Conservation (phyloP, 495 filamentous ascomycete genomes). For the Neurospora sublineolata region DNA sequence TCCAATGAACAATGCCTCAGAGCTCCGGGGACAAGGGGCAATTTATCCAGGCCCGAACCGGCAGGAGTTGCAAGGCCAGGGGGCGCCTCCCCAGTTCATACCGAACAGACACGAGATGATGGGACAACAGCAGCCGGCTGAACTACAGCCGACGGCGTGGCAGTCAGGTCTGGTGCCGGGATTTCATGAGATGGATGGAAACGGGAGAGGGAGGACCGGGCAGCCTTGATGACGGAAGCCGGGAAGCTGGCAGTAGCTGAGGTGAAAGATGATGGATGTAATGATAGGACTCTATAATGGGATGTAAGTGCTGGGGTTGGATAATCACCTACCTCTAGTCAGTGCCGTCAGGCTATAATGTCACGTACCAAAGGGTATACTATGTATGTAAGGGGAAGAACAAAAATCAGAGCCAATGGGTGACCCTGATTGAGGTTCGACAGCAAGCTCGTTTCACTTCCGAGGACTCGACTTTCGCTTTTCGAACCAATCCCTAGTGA, state of each 20-base stretch:
- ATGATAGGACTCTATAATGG: too few relatives aligned
- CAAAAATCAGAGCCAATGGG: too few relatives aligned
- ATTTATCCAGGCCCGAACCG: constrained; percentile 5
- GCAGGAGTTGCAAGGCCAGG: constrained; percentile 8
- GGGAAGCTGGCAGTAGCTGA: too few relatives aligned
- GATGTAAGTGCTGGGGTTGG: too few relatives aligned
- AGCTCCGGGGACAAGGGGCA: constrained; percentile 13
- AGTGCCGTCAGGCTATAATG: too few relatives aligned
- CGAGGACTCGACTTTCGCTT: not conserved
- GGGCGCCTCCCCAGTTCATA: not conserved
- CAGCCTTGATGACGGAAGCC: constrained; percentile 4
- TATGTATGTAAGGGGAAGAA: too few relatives aligned
- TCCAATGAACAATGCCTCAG: not conserved
- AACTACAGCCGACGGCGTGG: constrained; percentile 23
- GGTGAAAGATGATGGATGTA: not conserved
- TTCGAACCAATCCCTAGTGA: not conserved
- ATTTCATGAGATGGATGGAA: constrained; percentile 31
- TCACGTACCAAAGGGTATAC: too few relatives aligned
- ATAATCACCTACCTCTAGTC: too few relatives aligned
- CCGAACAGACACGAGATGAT: constrained; percentile 10
- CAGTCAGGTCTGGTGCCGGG: constrained; percentile 27
- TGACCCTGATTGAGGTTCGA: too few relatives aligned
- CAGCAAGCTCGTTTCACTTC: not conserved
- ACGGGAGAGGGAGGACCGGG: constrained; percentile 1
- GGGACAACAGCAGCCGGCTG: constrained; percentile 12